A percentile compares a stretch with the other conserved stretches of the same genome.
Conservation (phyloP, 179 eudicot genomes). For the Silene vulgaris region DNA sequence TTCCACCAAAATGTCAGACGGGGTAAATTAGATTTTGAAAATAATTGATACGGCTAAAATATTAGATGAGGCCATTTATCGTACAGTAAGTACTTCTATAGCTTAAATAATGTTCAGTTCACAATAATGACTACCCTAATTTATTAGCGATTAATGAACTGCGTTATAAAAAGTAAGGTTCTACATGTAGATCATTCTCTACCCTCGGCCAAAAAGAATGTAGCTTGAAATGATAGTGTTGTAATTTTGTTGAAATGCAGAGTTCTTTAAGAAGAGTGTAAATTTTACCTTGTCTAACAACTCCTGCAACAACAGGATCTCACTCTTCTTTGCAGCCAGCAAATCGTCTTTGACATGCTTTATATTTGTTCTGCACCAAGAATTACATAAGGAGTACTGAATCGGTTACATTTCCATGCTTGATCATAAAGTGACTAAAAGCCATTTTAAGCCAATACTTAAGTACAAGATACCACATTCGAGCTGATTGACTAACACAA, state of each 20-base stretch:
- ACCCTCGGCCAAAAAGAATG: neutral
- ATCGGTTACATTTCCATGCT: neutral
- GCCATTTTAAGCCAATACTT: neutral
- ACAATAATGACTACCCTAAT: neutral
- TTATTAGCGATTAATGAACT: neutral
- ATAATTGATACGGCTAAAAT: neutral
- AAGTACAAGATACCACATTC: neutral
- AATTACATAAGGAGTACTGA: neutral
- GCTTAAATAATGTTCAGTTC: neutral
- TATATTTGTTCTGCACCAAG: constrained; percentile 50
- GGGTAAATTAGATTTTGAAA: neutral
- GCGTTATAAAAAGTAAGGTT: neutral
- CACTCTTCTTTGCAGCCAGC: constrained; percentile 42
- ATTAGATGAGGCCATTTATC: no score
- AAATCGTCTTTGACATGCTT: constrained; percentile 37
- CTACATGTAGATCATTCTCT: neutral
- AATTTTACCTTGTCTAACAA: constrained; percentile 45
- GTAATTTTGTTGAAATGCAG: constrained; percentile 5
- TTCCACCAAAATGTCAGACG: neutral
- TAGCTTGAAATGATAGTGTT: neutral
- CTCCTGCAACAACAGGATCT: constrained; percentile 37
- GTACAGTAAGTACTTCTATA: neutral
- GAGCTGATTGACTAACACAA: neutral
- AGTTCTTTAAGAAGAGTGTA: neutral
- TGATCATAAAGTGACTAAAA: neutral